Base-by-base conservation (phyloP, 345 rosid genomes). In the Ceriops decandra region DNA sequence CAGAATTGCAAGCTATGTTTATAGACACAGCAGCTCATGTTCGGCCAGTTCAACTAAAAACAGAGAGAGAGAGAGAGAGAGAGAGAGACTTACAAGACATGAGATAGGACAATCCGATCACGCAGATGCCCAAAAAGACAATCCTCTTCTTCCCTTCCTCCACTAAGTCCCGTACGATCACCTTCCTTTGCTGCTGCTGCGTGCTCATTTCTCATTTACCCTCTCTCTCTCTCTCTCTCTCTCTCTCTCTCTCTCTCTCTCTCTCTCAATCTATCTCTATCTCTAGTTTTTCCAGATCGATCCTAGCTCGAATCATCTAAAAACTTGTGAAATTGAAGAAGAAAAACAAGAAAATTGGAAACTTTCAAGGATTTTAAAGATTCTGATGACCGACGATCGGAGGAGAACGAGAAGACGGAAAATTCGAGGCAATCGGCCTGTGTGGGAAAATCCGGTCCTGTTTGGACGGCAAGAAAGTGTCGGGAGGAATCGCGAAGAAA, bases 81-180 rank as follows among this genome's bases (percentile, higher is more conserved):
- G 11, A 24, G 30, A 27, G 11, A 49, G 10, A 84, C 90, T 88
- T 80, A 95, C 99, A 70, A 1, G 97, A 92, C 92, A 95, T 82
- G 71, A 95, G 78, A 75, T 92, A 92, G 2, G 99, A 95, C 59
- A 95, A 86, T 72, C 99, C 98, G 52, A 90, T 81, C 65, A 92
- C 92, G 80, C 96, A 95, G 67, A 95, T 83, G 54, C 74, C 89
- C 82, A 95, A 75, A 72, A 95, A 72, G 61, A 92, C 97, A 64
- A 86, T 79, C 76, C 99, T 84, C 83, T 92, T 95, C 88, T 92
- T 92, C 54, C 90, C 98, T 78, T 95, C 99, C 80, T 95, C 99
- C 57, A 89, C 88, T 75, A 95, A 70, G 85, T 95, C 98, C 33
- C 87, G 83, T 49, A 81, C 74, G 19, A 79, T 73, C 78, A 80